Evolutionary conservation across 176 grass and related monocot genomes (phyloP).

Genomic region (Eleusine coracana): DNA sequence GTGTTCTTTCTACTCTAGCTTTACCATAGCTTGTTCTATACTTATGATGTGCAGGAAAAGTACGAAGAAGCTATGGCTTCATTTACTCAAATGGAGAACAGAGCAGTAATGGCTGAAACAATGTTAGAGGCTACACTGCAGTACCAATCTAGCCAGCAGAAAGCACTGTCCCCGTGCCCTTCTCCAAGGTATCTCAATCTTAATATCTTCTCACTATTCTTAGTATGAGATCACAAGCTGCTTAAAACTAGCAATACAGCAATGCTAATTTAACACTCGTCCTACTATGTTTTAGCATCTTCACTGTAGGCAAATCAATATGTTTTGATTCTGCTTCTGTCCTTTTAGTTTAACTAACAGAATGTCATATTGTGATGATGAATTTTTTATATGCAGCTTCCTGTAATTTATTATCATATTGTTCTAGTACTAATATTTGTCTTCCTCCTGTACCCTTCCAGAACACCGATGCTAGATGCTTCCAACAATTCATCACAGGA

Average conservation of each 20-base stretch:
- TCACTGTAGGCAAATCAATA: conserved; percentile 14
- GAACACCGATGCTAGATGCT: conserved; percentile 61
- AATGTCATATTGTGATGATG: conserved; percentile 13
- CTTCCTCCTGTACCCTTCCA: conserved; percentile 35
- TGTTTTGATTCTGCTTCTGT: conserved; percentile 14
- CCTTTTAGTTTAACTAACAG: background rate
- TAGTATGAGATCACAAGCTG: conserved; percentile 7
- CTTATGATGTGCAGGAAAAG: conserved; percentile 80
- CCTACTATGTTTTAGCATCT: conserved; percentile 27
- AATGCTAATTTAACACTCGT: conserved; percentile 28
- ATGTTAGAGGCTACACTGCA: conserved; percentile 99
- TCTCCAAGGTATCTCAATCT: conserved; percentile 75
- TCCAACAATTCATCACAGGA: conserved; percentile 74
- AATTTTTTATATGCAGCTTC: conserved; percentile 30
- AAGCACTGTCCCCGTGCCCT: conserved; percentile 77
- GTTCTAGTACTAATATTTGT: conserved; percentile 36
- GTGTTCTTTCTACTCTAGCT: conserved; percentile 13
- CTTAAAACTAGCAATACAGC: conserved; percentile 23
- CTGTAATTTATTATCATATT: background rate
- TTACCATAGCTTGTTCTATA: conserved; percentile 14
- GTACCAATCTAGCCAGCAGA: conserved; percentile 94
- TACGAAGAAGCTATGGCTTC: conserved; percentile 80
- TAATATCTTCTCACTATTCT: conserved; percentile 20
- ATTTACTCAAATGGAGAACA: conserved; percentile 84
- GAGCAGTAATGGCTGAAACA: conserved; percentile 98